Conservation (phyloP, 768 basidiomycete genomes). For the Amanita molliuscula region DNA sequence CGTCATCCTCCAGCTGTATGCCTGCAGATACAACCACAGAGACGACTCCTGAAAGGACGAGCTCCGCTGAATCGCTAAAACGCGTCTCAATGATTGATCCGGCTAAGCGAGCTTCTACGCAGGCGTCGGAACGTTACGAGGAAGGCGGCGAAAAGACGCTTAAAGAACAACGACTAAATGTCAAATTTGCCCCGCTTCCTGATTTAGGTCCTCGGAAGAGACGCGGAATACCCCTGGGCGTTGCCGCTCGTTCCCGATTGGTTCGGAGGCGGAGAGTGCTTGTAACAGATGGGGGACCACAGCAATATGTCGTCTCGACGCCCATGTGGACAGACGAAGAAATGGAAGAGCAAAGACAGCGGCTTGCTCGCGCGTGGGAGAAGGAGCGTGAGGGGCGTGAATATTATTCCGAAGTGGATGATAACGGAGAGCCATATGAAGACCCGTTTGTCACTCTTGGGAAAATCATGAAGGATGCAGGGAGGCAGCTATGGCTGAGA, state of each 20-base stretch:
- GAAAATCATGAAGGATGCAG: constrained; percentile 39
- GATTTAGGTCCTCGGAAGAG: constrained; percentile 38
- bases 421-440: constrained; percentile 17
- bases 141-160: background rate
- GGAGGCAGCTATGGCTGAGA: constrained; percentile 41
- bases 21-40: background rate
- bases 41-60: background rate
- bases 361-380: constrained; percentile 11
- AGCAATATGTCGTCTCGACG: constrained; percentile 8
- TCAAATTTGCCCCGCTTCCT: constrained; percentile 54
- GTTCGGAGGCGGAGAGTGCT: constrained; percentile 24
- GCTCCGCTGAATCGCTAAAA: background rate
- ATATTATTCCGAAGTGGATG: constrained; percentile 7
- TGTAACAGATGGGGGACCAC: constrained; percentile 5
- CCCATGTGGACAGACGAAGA: constrained; percentile 30
- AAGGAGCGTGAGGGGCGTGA: constrained; percentile 13
- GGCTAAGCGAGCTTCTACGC: background rate
- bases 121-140: background rate
- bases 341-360: constrained; percentile 21
- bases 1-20: background rate
- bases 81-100: background rate
- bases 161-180: constrained; percentile 18
- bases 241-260: constrained; percentile 37
- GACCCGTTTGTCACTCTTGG: constrained; percentile 41
- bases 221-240: constrained; percentile 40